Evolutionary conservation across 345 rosid species (phyloP), one percentile per base, ranked within the genome.

Genomic region (Lepidium sativum): DNA sequence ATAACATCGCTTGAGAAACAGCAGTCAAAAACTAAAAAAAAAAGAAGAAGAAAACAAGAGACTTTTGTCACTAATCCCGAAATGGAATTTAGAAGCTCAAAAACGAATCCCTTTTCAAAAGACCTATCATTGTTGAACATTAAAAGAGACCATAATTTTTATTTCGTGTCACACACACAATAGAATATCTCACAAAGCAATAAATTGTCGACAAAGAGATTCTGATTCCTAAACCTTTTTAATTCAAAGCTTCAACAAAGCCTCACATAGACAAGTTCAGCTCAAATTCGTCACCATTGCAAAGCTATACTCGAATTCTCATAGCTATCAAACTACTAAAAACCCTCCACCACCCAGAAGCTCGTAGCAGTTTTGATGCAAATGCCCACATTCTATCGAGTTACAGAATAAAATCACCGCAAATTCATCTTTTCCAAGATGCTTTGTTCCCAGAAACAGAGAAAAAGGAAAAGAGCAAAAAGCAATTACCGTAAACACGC

Each of bases 21-120:
- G 80, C 97, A 86, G 80, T 94, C 97, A 77, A 94, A 94, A 44
- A 94, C 99, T 94, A n/a, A n/a, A n/a, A n/a, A 83, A 84, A 82
- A 67, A 37, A 27, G 31, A 54, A 42, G 53, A 63, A 38, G 17
- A 61, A 45, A 57, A 33, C n/a, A 43, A 33, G 29, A 33, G 15
- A 33, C 31, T 27, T 29, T 12, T 9, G 55, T 45, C 69, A 70
- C 50, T 54, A 54, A 44, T 61, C 32, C 9, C 4, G 12, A 65
- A 23, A 16, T 65, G 18, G 34, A 71, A 55, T 38, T 38, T 20
- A 71, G 38, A 53, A 63, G 39, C 64, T 47, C 45, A 47, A 39
- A 48, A 20, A 60, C 21, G 3, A 62, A 38, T 6, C 2, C 21
- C 2, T 20, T 1, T 20, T 2, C 21, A 1, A 20, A 1, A 20